Evolutionary conservation across 495 filamentous ascomycete species (phyloP), one percentile per base, ranked within the genome.

Genomic region (Neurospora sp.): DNA sequence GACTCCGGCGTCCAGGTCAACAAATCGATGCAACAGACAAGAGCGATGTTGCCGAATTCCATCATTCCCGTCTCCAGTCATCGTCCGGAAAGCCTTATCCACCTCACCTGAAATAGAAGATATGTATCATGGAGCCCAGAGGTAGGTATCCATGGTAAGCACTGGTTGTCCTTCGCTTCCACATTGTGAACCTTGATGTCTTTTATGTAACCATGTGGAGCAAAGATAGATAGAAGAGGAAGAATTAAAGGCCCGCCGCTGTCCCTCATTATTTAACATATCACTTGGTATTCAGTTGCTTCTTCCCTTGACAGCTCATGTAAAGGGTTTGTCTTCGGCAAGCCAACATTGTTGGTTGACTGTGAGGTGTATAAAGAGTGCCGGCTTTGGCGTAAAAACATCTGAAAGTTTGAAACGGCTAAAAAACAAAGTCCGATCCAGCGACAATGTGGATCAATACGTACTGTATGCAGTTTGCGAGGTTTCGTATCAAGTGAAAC

Each of bases 381-480:
- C 23, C 54, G 54, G 54, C 27, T 62, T 35, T 16, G 54, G 54
- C 54, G 54, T 66, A 66, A 66, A 54, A 66, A 16, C 27, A 18
- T 66, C 27, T 18, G 54, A 35, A 62, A 35, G 54, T 18, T 35
- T 66, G 54, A 66, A 66, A 66, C 54, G 14, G 54, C 54, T 16
- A 62, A 16, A 31, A 3, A 2, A 27, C 31, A 27, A 27, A 27
- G 23, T 31, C 48, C 12, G 12, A 6, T 18, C 54, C 54, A 35
- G 23, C 54, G 23, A 31, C 54, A 27, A 16, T 23, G 54, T 16
- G 23, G 23, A 62, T 62, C 54, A 62, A 16, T 14, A 18, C 54
- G 27, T 66, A 9, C 5, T 9, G 54, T 66, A 77, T 75, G 71
- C 72, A 76, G 5, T 16, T 73, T 75, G 2, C 73, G 71, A 48